Conservation (phyloP, 345 rosid genomes). For the Zanthoxylum bungeanum region DNA sequence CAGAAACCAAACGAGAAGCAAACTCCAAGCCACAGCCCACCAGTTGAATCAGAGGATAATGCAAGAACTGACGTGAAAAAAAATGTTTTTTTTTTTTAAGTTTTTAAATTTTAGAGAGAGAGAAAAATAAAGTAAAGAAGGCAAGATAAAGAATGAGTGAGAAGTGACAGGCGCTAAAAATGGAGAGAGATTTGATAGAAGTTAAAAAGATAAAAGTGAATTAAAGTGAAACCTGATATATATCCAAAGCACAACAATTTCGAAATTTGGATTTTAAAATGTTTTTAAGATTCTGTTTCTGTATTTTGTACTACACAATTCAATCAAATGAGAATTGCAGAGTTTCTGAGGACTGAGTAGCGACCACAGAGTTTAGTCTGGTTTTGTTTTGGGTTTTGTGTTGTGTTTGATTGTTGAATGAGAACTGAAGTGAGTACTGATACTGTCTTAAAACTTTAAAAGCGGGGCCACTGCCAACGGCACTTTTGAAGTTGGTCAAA, state of each 20-base stretch:
- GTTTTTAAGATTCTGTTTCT: not conserved
- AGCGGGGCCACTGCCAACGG: not conserved
- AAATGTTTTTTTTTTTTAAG: too few species aligned
- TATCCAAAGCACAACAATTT: not conserved
- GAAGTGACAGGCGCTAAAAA: not conserved
- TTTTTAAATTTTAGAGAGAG: too few species aligned
- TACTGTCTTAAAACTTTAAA: not conserved
- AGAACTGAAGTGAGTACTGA: too few species aligned
- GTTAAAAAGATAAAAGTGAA: not conserved
- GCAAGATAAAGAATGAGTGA: not conserved
- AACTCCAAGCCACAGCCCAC: not conserved
- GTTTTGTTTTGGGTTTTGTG: not conserved
- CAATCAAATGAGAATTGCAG: not conserved
- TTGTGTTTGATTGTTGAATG: too few species aligned
- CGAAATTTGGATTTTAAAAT: not conserved
- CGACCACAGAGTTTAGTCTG: not conserved
- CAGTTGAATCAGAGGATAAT: not conserved
- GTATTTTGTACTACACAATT: too few species aligned
- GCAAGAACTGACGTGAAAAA: not conserved
- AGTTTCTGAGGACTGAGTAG: not conserved
- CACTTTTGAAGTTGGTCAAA: not conserved
- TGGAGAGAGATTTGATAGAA: not conserved
- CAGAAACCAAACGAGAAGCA: slow-evolving; percentile 6
- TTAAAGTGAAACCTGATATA: not conserved
- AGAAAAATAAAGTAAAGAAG: not conserved